These are phyloP conservation scores for Gastrolobium villosum DNA, from an alignment of 306 rosid species.

Conservation along the genomic window DNA sequence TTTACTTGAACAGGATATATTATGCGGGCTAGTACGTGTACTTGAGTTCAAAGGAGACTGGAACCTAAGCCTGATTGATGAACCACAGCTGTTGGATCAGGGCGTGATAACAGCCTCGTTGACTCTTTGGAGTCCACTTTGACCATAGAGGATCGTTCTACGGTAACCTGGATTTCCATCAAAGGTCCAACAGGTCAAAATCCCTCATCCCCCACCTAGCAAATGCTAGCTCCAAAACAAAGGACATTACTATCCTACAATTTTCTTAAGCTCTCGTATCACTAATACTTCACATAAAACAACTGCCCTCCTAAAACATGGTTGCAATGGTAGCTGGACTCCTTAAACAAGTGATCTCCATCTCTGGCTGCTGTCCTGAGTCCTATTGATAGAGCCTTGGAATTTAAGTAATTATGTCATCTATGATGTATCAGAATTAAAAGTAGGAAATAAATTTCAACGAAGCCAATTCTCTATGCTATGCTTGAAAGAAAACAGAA, in stretches of 20 bases:
- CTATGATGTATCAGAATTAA: slow-evolving; percentile 26
- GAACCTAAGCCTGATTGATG: slow-evolving; percentile 12
- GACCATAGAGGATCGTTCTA: slow-evolving; percentile 17
- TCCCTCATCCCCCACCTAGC: not conserved
- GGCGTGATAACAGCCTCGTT: no score
- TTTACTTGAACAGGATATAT: slow-evolving; percentile 13
- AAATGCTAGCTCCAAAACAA: slow-evolving; percentile 8
- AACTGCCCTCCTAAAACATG: no score
- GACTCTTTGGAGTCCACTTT: slow-evolving; percentile 20
- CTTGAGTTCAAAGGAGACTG: slow-evolving; percentile 4
- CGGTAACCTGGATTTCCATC: slow-evolving; percentile 27
- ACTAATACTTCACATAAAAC: not conserved
- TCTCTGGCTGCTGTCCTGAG: not conserved
- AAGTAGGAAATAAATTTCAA: not conserved
- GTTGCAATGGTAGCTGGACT: not conserved
- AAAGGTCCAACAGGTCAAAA: not conserved
- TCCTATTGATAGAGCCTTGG: not conserved
- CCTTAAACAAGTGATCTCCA: slow-evolving; percentile 13
- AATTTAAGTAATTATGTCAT: not conserved
- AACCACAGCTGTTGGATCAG: not conserved
- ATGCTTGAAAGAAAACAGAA: not conserved
- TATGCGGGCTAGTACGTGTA: not conserved
- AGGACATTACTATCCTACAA: not conserved
- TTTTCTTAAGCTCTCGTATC: not conserved
- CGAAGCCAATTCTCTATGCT: not conserved